A percentile compares a stretch with the other conserved stretches of the same genome.
phyloP scores from a whole-genome alignment of 108 stramenopile genomes.

The Chaetoceros muelleri region DNA sequence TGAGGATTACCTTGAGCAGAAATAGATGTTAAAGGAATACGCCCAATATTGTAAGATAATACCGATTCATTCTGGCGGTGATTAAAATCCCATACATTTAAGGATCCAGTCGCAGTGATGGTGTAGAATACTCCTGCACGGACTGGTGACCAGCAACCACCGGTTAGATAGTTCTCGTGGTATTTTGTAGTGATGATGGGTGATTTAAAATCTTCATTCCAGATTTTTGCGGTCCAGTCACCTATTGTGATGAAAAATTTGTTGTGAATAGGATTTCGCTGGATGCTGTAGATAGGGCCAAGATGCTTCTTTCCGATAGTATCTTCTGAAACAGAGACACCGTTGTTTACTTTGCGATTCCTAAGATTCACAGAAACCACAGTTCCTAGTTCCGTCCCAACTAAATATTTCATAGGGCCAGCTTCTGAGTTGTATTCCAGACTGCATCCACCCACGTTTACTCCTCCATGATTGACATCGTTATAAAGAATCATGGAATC shows the following conservation, averaged over 20 bases:
- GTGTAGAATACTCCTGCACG: conserved; percentile 86
- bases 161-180: conserved; percentile 60
- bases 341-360: conserved; percentile 74
- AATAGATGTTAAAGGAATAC: conserved; percentile 53
- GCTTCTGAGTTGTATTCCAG: conserved; percentile 85
- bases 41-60: conserved; percentile 82
- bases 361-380: conserved; percentile 67
- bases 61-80: conserved; percentile 82
- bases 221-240: conserved; percentile 84
- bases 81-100: conserved; percentile 83
- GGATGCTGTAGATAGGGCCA: conserved; percentile 78
- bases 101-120: conserved; percentile 70
- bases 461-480: conserved; percentile 52
- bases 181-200: conserved; percentile 79
- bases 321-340: conserved; percentile 62
- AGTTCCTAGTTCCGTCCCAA: conserved; percentile 85
- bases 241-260: conserved; percentile 85
- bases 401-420: conserved; percentile 77
- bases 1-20: conserved; percentile 38
- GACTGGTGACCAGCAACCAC: conserved; percentile 81
- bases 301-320: conserved; percentile 70
- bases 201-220: conserved; percentile 78
- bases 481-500: conserved; percentile 45
- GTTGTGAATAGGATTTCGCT: conserved; percentile 74
- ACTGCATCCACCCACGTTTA: conserved; percentile 62